Base-by-base conservation (phyloP, 805 yeast genomes). In the Schwanniomyces occidentalis region DNA sequence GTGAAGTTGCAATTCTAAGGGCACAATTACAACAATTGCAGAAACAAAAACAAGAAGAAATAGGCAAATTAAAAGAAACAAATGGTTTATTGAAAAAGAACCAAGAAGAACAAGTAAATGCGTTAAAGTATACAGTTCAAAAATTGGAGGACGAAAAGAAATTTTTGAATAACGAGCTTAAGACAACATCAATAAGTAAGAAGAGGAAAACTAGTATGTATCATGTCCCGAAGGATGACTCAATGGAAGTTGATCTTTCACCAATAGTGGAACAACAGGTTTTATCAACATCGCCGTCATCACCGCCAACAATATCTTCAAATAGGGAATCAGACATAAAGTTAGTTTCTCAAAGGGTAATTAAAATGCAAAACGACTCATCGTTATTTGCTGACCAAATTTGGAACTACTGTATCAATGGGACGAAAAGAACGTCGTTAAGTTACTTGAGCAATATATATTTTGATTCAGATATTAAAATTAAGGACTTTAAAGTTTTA, bases 1-100 rank as follows among this genome's bases (percentile, higher is more conserved):
- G 97, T 2, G 96, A 90, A 51, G 80, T 85, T 23, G 80, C 93
- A 9, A 80, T 89, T 22, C 65, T 90, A 12, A 66, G 95, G 35
- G 77, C 82, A 7, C 86, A 80, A 46, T 60, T 85, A 14, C 61
- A 71, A 14, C 70, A 73, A 26, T 41, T 75, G 3, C 75, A 73
- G 32, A 51, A 51, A 16, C 66, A 62, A 31, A 62, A 62, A 26
- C 61, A 61, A 5, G 57, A 55, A 2, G 80, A 75, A 42, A 49
- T 63, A 16, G 38, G 38, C 23, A 31, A 48, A 12, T 40, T 67
- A 16, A 41, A 39, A 17, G 51, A 53, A 16, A 27, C 47, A 4
- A 45, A 42, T 20, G 48, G 44, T 5, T 27, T 23, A 8, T 29
- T 44, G 6, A 49, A 51, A 27, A 40, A 40, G 19, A 35, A 44